A percentile compares a stretch with the other conserved stretches of the same genome.
Evolutionary conservation across 306 rosid species (phyloP).

Genomic region (Albizia julibrissin): DNA sequence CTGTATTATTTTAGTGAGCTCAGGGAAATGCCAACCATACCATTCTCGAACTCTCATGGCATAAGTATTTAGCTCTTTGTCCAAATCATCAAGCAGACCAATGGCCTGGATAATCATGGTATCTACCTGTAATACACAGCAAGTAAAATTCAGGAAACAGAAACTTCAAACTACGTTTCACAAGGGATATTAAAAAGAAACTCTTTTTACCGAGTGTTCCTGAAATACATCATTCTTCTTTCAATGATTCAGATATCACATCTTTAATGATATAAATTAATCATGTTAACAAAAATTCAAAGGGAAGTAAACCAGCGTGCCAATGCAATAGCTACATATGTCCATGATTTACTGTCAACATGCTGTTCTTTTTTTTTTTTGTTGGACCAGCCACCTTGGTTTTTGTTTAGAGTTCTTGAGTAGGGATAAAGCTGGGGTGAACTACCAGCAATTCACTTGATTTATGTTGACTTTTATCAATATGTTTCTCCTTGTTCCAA

Average conservation of each 20-base stretch:
- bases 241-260: background rate
- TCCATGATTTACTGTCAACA: too few relatives aligned
- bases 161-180: background rate
- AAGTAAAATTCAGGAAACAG: background rate
- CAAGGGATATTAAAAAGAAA: background rate
- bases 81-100: conserved; percentile 94
- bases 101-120: conserved; percentile 97
- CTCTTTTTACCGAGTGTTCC: background rate
- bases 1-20: conserved; percentile 82
- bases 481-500: too few relatives aligned
- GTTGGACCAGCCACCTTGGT: too few relatives aligned
- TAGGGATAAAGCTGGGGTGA: too few relatives aligned
- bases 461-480: too few relatives aligned
- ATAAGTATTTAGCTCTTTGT: conserved; percentile 89
- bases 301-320: too few relatives aligned
- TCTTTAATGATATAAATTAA: background rate
- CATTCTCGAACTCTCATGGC: conserved; percentile 98
- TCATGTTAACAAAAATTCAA: background rate
- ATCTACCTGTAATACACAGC: conserved; percentile 62
- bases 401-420: too few relatives aligned
- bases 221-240: background rate
- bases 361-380: too few relatives aligned
- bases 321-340: too few relatives aligned
- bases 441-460: too few relatives aligned
- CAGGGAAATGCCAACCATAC: conserved; percentile 99